Conservation (phyloP, 2,329 filamentous ascomycete genomes). For the Didymella keratinophila region DNA sequence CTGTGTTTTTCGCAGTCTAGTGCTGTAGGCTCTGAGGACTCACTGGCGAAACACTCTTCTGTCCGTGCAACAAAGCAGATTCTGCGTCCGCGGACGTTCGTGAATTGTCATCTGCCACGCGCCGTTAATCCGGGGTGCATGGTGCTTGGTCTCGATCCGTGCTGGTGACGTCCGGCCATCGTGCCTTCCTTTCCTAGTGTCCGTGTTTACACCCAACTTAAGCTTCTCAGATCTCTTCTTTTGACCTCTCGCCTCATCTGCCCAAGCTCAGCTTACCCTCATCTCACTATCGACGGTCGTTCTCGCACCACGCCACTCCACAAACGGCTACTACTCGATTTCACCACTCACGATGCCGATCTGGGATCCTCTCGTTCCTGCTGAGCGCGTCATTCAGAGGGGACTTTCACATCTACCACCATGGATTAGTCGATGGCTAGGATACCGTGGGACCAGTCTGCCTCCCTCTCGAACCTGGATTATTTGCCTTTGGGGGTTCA, state of each 20-base stretch:
- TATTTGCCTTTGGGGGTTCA: constrained; percentile 53
- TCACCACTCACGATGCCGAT: constrained; percentile 27
- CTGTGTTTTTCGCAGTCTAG: not conserved
- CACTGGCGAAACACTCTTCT: not conserved
- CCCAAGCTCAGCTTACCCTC: not conserved
- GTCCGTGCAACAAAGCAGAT: not conserved
- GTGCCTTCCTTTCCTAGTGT: constrained; percentile 25
- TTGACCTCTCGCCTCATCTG: constrained; percentile 8
- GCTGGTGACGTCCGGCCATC: constrained; percentile 27
- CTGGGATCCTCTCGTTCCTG: constrained; percentile 38
- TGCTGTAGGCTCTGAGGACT: not conserved
- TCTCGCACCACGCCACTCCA: not conserved
- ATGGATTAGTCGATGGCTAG: constrained; percentile 72
- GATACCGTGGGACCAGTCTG: constrained; percentile 48
- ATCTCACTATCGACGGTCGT: not conserved
- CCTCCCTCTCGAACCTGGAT: constrained; percentile 39
- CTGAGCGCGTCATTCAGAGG: constrained; percentile 40
- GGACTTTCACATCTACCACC: constrained; percentile 62
- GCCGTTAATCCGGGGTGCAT: constrained; percentile 36
- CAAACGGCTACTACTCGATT: not conserved
- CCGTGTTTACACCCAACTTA: constrained; percentile 25
- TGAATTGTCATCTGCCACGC: constrained; percentile 17
- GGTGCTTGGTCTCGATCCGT: constrained; percentile 20
- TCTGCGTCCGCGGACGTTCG: not conserved
- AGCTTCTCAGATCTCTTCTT: constrained; percentile 23